Percentiles rank a stretch among this genome's conserved stretches.
Evolutionary conservation across 768 basidiomycete genomes (phyloP).

Genomic region (Lanmaoa rubissima): DNA sequence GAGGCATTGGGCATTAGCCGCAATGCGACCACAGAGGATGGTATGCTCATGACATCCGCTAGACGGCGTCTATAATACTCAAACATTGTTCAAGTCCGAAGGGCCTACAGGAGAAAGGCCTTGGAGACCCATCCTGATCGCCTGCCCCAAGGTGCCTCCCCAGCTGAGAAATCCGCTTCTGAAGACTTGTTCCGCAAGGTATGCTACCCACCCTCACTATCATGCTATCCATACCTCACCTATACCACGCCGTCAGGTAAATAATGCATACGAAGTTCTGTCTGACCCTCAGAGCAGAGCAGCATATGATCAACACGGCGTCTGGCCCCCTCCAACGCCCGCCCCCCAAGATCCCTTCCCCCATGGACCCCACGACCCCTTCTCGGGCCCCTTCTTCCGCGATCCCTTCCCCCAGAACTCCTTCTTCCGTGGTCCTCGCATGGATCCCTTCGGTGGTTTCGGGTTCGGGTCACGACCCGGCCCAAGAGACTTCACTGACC

Average conservation of each 20-base stretch:
- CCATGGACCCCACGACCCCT: constrained; percentile 18
- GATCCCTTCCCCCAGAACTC: constrained; percentile 14
- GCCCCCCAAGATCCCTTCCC: constrained; percentile 10
- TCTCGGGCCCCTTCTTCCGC: constrained; percentile 19
- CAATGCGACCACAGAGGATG: constrained; percentile 60
- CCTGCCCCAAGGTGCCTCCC: constrained; percentile 52
- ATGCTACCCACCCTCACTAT: not conserved
- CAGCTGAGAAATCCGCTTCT: constrained; percentile 54
- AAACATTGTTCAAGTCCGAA: constrained; percentile 51
- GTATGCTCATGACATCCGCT: constrained; percentile 39
- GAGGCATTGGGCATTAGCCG: constrained; percentile 53
- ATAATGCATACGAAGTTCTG: constrained; percentile 77
- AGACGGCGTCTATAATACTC: not conserved
- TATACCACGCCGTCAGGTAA: constrained; percentile 44
- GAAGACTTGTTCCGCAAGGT: constrained; percentile 58
- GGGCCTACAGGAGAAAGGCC: constrained; percentile 74
- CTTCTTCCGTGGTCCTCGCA: constrained; percentile 22
- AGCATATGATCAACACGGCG: constrained; percentile 67
- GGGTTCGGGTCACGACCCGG: constrained; percentile 19
- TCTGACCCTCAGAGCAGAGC: constrained; percentile 58
- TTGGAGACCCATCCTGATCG: constrained; percentile 77
- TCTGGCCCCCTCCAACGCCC: constrained; percentile 66
- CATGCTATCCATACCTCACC: not conserved
- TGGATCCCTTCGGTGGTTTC: constrained; percentile 28
- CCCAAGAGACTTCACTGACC: constrained; percentile 57